Percentiles rank a stretch among this genome's conserved stretches.
phyloP scores from a whole-genome alignment of 768 basidiomycete genomes.

The Mycena vitilis region DNA sequence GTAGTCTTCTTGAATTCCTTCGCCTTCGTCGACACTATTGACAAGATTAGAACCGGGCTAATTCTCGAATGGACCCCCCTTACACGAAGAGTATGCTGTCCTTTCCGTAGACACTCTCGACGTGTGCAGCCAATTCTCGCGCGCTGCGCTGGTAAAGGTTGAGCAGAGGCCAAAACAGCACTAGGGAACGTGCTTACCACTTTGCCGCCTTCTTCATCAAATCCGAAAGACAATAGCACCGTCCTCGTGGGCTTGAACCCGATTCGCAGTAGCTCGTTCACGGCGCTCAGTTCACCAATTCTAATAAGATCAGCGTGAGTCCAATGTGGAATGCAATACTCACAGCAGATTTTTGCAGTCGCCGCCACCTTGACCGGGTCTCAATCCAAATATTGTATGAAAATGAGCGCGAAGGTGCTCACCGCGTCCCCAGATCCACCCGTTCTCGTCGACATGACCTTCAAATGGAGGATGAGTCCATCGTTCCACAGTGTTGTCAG shows the following conservation, averaged over 20 bases:
- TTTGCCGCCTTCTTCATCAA: slow-evolving; percentile 61
- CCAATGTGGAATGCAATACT: neutral
- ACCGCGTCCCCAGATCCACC: slow-evolving; percentile 63
- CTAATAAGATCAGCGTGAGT: neutral
- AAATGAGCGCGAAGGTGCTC: neutral
- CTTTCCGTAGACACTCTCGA: slow-evolving; percentile 63
- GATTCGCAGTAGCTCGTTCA: slow-evolving; percentile 18
- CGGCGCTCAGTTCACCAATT: slow-evolving; percentile 15
- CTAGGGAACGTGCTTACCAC: slow-evolving; percentile 37
- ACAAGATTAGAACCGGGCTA: neutral
- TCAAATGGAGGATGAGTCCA: slow-evolving; percentile 64
- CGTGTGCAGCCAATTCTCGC: slow-evolving; percentile 42
- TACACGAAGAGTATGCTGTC: slow-evolving; percentile 67
- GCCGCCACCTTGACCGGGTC: slow-evolving; percentile 45
- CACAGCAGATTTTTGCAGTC: slow-evolving; percentile 63
- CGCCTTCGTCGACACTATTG: slow-evolving; percentile 28
- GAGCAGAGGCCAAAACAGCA: slow-evolving; percentile 44
- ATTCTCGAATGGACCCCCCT: slow-evolving; percentile 37
- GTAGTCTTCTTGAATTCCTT: slow-evolving; percentile 25
- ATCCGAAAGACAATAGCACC: slow-evolving; percentile 45
- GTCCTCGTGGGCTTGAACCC: slow-evolving; percentile 28
- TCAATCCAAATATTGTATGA: neutral
- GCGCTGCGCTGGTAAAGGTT: slow-evolving; percentile 60
- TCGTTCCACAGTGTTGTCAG: slow-evolving; percentile 52
- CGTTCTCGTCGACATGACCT: slow-evolving; percentile 54